Percentiles rank a stretch among this genome's conserved stretches.
phyloP scores from a whole-genome alignment of 129 eudicot genomes.

The Lonicera japonica region DNA sequence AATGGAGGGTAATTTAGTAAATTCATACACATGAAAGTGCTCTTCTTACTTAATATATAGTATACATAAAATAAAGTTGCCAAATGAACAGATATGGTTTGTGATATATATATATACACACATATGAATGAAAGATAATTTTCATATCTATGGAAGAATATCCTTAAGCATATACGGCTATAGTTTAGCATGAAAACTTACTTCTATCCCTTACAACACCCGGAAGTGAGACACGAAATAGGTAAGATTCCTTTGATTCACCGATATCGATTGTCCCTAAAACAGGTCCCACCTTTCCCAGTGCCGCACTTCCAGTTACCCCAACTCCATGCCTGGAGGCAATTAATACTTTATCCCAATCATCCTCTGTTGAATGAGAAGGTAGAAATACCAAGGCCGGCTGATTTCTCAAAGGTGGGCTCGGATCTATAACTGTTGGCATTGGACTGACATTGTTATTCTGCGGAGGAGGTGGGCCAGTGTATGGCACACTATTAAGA shows the following conservation, averaged over 20 bases:
- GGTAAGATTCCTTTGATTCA: conserved; percentile 50
- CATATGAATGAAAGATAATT: neutral
- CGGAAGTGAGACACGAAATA: conserved; percentile 76
- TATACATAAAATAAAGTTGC: neutral
- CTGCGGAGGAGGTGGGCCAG: conserved; percentile 17
- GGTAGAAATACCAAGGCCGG: conserved; percentile 61
- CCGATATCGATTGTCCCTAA: conserved; percentile 53
- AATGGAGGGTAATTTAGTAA: no score
- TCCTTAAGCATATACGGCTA: no score
- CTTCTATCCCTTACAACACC: conserved; percentile 63
- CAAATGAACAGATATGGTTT: neutral
- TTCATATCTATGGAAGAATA: neutral
- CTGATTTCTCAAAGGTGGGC: conserved; percentile 5
- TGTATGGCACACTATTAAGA: conserved; percentile 35
- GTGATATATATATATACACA: no score
- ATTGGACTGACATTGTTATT: neutral
- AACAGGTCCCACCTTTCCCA: conserved; percentile 40
- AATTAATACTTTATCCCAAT: conserved; percentile 35
- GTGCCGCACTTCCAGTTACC: conserved; percentile 59
- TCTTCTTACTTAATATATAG: no score
- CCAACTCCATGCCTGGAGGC: conserved; percentile 39
- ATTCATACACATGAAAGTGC: no score
- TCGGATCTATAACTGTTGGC: neutral
- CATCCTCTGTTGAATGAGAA: conserved; percentile 42
- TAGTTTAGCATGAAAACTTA: conserved; percentile 34